Conservation (phyloP, 306 rosid species). For the Quercus suber region DNA sequence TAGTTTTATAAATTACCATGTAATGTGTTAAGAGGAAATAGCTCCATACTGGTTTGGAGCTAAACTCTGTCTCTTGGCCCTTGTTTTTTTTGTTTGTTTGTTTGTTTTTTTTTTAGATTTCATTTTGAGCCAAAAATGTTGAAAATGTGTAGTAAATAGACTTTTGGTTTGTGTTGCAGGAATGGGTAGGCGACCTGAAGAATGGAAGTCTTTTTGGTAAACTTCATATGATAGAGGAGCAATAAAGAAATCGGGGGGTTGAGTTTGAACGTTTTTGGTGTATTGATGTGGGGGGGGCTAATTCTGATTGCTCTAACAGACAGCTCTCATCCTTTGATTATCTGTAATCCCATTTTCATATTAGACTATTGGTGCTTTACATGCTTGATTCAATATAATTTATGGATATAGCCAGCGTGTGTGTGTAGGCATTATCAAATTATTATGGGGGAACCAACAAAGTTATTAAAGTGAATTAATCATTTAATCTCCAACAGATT, state of each 20-base stretch:
- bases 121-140: background rate
- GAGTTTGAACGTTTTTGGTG: background rate
- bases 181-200: background rate
- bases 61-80: background rate
- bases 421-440: too few species aligned
- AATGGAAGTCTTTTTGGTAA: background rate
- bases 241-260: background rate
- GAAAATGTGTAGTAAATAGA: background rate
- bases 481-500: too few species aligned
- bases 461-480: too few species aligned
- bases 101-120: background rate
- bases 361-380: too few species aligned
- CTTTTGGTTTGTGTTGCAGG: background rate
- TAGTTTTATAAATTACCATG: background rate
- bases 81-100: background rate
- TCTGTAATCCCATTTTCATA: too few species aligned
- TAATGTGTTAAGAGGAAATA: background rate
- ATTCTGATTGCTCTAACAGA: too few species aligned
- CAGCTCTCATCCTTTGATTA: too few species aligned
- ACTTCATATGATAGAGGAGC: background rate
- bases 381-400: too few species aligned
- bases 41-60: background rate
- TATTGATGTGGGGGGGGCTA: too few species aligned
- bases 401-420: too few species aligned
- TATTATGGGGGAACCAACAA: too few species aligned